Evolutionary conservation across 805 yeast species (phyloP).

Genomic region (Monosporozyma unispora): DNA sequence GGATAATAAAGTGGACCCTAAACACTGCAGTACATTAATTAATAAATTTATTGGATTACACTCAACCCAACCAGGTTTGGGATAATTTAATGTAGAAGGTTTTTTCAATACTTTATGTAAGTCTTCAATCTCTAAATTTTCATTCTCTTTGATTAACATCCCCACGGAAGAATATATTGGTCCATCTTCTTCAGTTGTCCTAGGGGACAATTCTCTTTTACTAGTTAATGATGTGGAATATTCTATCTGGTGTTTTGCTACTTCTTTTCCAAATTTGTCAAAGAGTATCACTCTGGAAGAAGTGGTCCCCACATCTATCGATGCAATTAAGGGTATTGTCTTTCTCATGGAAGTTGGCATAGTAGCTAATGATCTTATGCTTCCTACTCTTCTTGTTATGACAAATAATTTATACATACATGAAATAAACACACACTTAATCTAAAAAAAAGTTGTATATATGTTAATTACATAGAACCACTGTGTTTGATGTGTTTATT

Average conservation of each 20-base stretch:
- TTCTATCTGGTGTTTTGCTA: conserved; percentile 86
- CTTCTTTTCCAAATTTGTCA: conserved; percentile 60
- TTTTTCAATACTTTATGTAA: conserved; percentile 25
- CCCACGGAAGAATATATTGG: conserved; percentile 71
- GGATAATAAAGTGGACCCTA: conserved; percentile 53
- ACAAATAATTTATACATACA: not conserved
- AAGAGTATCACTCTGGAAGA: conserved; percentile 84
- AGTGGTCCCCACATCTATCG: conserved; percentile 87
- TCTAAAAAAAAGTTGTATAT: not conserved
- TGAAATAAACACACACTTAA: not conserved
- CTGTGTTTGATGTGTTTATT: no score
- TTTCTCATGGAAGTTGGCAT: not conserved
- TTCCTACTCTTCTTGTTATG: not conserved
- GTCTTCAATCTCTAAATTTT: conserved; percentile 55
- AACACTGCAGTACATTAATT: conserved; percentile 64
- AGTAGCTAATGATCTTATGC: not conserved
- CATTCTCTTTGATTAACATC: conserved; percentile 53
- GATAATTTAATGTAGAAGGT: conserved; percentile 67
- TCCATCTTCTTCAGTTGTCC: conserved; percentile 2
- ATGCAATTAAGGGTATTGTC: conserved; percentile 42
- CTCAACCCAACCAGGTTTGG: conserved; percentile 89
- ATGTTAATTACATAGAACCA: not conserved
- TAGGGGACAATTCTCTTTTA: conserved; percentile 26
- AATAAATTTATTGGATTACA: conserved; percentile 80
- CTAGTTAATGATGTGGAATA: conserved; percentile 65